phyloP scores from a whole-genome alignment of 805 yeast genomes.

The Ogataea glucozyma region DNA sequence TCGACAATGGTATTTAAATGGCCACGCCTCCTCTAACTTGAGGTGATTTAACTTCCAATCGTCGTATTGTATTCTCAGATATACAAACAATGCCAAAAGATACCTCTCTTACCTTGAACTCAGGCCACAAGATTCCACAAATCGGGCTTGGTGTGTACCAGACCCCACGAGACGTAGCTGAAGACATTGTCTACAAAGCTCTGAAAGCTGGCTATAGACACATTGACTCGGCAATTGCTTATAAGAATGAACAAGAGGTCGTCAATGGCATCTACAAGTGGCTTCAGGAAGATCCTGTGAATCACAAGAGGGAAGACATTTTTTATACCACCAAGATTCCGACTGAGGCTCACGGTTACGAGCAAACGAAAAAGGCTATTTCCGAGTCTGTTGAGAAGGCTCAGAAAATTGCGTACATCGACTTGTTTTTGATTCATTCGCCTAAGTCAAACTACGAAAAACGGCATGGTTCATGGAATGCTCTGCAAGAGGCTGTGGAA shows the following conservation, averaged over 20 bases:
- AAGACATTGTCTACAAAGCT: constrained; percentile 54
- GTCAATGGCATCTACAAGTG: constrained; percentile 58
- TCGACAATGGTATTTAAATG: no score
- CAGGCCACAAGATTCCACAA: constrained; percentile 56
- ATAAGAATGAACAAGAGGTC: constrained; percentile 62
- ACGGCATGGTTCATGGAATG: constrained; percentile 53
- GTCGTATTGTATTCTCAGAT: background rate
- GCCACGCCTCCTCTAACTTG: no score
- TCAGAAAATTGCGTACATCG: constrained; percentile 49
- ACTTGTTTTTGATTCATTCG: constrained; percentile 54
- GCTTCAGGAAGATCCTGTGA: constrained; percentile 27
- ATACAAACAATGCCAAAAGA: background rate
- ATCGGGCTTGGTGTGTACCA: constrained; percentile 59
- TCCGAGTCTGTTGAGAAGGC: constrained; percentile 43
- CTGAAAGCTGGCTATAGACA: constrained; percentile 69
- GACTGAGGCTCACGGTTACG: constrained; percentile 36
- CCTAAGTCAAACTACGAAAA: constrained; percentile 45
- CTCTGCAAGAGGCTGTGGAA: constrained; percentile 55
- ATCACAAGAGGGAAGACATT: constrained; percentile 38
- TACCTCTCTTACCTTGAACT: constrained; percentile 39
- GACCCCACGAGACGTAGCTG: constrained; percentile 40
- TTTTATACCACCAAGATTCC: constrained; percentile 44
- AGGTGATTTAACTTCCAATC: background rate
- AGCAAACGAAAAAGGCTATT: constrained; percentile 43
- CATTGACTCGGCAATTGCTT: constrained; percentile 67